A percentile compares a stretch with the other conserved stretches of the same genome.
Evolutionary conservation across 192 early-diverging fungal species (phyloP).

Genomic region (Backusella psychrophila): DNA sequence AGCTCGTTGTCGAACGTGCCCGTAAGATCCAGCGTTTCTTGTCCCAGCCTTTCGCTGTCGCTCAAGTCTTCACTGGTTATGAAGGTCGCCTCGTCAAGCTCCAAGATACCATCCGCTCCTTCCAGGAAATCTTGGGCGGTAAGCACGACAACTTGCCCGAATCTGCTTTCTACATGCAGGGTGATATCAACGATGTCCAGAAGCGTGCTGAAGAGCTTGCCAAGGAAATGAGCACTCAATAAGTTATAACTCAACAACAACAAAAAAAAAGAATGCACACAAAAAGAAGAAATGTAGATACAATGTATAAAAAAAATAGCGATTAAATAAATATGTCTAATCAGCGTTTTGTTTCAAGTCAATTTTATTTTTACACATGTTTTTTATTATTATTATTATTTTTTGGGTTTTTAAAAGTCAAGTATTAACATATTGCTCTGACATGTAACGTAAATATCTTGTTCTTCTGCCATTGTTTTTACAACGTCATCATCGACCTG

Average conservation of each 20-base stretch:
- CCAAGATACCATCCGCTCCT: constrained; percentile 95
- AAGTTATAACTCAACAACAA: neutral
- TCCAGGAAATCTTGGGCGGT: constrained; percentile 95
- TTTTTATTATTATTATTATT: neutral
- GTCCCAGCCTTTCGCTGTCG: no score
- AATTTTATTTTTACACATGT: neutral
- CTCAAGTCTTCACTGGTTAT: no score
- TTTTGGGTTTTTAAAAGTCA: neutral
- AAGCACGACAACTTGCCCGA: constrained; percentile 96
- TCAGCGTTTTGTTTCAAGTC: constrained; percentile 3
- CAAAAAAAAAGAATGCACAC: neutral
- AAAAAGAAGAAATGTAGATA: constrained; percentile 9
- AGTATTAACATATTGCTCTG: neutral
- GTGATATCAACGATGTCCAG: constrained; percentile 92
- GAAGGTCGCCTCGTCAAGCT: no score
- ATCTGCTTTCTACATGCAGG: constrained; percentile 97
- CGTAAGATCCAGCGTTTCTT: no score
- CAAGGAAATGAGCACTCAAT: constrained; percentile 34
- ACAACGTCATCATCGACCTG: constrained; percentile 59
- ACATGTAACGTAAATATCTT: constrained; percentile 56
- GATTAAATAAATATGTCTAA: constrained; percentile 7
- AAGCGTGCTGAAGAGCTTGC: constrained; percentile 73
- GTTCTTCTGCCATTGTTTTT: constrained; percentile 60
- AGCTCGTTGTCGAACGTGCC: no score
- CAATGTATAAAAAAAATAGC: constrained; percentile 8